Evolutionary conservation across 805 yeast genomes (phyloP).

Genomic region (Komagataella mondaviorum): DNA sequence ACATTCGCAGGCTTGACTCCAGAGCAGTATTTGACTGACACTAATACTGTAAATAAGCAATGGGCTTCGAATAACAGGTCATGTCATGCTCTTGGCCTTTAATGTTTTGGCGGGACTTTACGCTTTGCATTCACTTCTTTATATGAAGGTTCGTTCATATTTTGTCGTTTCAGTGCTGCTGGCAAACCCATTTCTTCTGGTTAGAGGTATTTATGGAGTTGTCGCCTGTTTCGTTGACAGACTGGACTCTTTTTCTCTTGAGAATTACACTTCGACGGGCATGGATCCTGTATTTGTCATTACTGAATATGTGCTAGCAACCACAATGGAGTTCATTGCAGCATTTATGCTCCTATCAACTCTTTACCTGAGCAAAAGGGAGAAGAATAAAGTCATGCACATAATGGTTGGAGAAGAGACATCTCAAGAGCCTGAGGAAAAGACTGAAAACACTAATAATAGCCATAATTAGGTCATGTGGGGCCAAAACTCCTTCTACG

Average conservation of each 20-base stretch:
- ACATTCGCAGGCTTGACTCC: not conserved
- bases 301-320: not conserved
- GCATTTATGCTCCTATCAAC: not conserved
- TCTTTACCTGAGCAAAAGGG: not conserved
- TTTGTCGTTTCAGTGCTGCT: not conserved
- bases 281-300: not conserved
- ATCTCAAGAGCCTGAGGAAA: not conserved
- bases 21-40: not conserved
- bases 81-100: not conserved
- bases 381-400: not conserved
- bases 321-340: not conserved
- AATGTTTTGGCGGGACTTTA: not conserved
- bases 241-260: not conserved
- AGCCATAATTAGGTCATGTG: not conserved
- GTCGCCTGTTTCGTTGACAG: not conserved
- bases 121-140: not conserved
- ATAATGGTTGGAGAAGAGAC: not conserved
- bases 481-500: no score
- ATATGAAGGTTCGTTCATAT: not conserved
- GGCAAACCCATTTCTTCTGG: not conserved
- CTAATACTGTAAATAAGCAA: not conserved
- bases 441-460: not conserved
- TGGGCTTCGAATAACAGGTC: not conserved
- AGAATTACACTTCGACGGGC: not conserved
- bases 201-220: not conserved